phyloP scores from a whole-genome alignment of 768 basidiomycete genomes.

The Boletus tylopilopsis region DNA sequence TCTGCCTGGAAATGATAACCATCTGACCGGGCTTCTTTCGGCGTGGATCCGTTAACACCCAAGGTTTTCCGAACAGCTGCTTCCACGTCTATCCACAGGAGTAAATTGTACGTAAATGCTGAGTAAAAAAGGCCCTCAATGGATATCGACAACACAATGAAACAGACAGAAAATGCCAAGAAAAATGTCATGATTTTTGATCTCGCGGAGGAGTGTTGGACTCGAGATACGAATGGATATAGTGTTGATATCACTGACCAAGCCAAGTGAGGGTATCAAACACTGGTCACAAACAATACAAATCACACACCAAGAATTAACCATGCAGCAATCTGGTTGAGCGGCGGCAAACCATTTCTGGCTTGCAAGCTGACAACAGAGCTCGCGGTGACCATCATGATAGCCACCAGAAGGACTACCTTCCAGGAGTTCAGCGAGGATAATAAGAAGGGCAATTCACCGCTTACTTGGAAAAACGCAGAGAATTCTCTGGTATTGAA shows the following conservation, averaged over 20 bases:
- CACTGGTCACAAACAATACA: neutral
- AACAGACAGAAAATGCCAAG: slow-evolving; percentile 70
- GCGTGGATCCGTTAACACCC: neutral
- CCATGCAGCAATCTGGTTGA: slow-evolving; percentile 67
- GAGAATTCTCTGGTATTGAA: slow-evolving; percentile 3
- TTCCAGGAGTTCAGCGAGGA: slow-evolving; percentile 18
- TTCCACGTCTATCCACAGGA: slow-evolving; percentile 69
- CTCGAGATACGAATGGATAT: slow-evolving; percentile 45
- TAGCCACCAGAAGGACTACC: slow-evolving; percentile 42
- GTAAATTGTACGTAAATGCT: slow-evolving; percentile 59
- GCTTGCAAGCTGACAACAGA: slow-evolving; percentile 60
- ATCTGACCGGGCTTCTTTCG: neutral
- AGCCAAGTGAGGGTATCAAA: neutral
- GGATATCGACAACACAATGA: slow-evolving; percentile 77
- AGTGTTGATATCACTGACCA: slow-evolving; percentile 51
- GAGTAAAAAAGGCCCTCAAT: slow-evolving; percentile 78
- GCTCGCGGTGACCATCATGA: slow-evolving; percentile 51
- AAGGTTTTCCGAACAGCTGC: slow-evolving; percentile 21
- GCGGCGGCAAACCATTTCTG: slow-evolving; percentile 59
- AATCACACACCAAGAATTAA: slow-evolving; percentile 49
- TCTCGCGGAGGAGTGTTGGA: slow-evolving; percentile 35
- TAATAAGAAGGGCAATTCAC: neutral
- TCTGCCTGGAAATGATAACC: slow-evolving; percentile 50
- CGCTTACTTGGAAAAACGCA: slow-evolving; percentile 24
- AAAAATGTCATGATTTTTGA: slow-evolving; percentile 61